Evolutionary conservation across 2,329 filamentous ascomycete genomes (phyloP).

Genomic region (Cordyceps cicadae): DNA sequence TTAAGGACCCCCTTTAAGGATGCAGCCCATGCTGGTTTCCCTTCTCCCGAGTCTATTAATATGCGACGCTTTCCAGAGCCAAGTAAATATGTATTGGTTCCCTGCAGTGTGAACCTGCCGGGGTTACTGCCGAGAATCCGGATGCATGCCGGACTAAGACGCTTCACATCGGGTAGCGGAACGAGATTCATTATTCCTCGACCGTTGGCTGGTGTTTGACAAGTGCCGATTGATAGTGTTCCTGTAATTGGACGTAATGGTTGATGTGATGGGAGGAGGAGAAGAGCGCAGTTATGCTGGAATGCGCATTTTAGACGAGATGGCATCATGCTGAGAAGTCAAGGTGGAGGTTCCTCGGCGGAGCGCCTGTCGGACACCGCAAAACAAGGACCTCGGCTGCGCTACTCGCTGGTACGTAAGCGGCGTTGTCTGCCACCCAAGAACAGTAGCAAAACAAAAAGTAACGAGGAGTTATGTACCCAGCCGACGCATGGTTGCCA

Average conservation of each 20-base stretch:
- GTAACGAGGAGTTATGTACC: too few relatives aligned
- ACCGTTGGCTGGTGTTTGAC: not conserved
- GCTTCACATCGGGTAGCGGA: constrained; percentile 63
- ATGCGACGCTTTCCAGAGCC: constrained; percentile 66
- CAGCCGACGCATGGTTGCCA: too few relatives aligned
- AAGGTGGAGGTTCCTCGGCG: not conserved
- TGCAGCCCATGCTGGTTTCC: constrained; percentile 62
- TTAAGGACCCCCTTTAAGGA: constrained; percentile 56
- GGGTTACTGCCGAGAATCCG: constrained; percentile 88
- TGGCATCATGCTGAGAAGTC: not conserved
- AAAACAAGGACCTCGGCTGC: not conserved
- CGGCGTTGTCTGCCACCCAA: too few relatives aligned
- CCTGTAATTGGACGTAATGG: not conserved
- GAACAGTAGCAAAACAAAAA: too few relatives aligned
- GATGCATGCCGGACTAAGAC: constrained; percentile 68
- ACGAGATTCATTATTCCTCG: constrained; percentile 36
- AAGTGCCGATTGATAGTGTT: not conserved
- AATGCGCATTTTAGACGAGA: not conserved
- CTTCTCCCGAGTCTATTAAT: constrained; percentile 86
- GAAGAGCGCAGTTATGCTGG: not conserved
- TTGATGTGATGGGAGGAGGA: not conserved
- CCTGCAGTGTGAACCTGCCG: constrained; percentile 66
- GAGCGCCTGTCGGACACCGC: not conserved
- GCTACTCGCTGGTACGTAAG: not conserved
- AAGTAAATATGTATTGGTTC: constrained; percentile 92